phyloP scores from a whole-genome alignment of 768 basidiomycete genomes.

The Leccinellum luteum region DNA sequence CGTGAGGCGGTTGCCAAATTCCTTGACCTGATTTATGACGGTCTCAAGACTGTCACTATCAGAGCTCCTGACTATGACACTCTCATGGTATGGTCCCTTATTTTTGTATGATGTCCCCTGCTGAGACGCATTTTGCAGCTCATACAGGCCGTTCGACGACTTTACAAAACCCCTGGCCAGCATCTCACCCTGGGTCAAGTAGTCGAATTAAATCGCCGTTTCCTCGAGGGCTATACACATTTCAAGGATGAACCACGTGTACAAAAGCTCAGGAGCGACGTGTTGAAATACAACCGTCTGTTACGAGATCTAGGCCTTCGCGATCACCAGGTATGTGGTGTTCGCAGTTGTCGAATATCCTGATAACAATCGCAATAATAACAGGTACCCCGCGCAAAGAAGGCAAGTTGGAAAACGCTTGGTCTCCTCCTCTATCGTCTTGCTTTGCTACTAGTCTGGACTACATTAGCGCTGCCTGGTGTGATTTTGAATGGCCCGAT shows the following conservation, averaged over 20 bases:
- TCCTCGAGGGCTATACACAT: slow-evolving; percentile 88
- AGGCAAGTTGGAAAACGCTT: slow-evolving; percentile 82
- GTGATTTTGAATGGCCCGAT: slow-evolving; percentile 90
- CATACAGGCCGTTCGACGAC: slow-evolving; percentile 89
- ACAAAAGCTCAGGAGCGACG: slow-evolving; percentile 72
- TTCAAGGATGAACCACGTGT: slow-evolving; percentile 93
- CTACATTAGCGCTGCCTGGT: slow-evolving; percentile 83
- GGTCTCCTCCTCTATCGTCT: slow-evolving; percentile 82
- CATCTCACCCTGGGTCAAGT: slow-evolving; percentile 93
- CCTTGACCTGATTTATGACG: slow-evolving; percentile 89
- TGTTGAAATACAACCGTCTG: slow-evolving; percentile 86
- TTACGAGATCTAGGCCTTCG: slow-evolving; percentile 87
- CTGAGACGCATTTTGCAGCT: slow-evolving; percentile 47
- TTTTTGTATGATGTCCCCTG: not conserved
- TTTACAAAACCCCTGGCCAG: slow-evolving; percentile 94
- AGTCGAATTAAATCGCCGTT: slow-evolving; percentile 89
- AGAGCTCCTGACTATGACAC: slow-evolving; percentile 97
- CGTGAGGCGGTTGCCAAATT: slow-evolving; percentile 87
- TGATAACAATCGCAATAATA: not conserved
- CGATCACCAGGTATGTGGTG: slow-evolving; percentile 75
- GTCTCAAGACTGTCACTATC: slow-evolving; percentile 92
- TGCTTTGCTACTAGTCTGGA: slow-evolving; percentile 75
- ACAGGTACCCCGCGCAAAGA: slow-evolving; percentile 84
- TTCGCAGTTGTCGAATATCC: not conserved
- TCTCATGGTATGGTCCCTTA: slow-evolving; percentile 70